Evolutionary conservation across 1,284 basidiomycete genomes (phyloP), one percentile per base, ranked within the genome.

Genomic region (Vanrija pseudolonga): DNA sequence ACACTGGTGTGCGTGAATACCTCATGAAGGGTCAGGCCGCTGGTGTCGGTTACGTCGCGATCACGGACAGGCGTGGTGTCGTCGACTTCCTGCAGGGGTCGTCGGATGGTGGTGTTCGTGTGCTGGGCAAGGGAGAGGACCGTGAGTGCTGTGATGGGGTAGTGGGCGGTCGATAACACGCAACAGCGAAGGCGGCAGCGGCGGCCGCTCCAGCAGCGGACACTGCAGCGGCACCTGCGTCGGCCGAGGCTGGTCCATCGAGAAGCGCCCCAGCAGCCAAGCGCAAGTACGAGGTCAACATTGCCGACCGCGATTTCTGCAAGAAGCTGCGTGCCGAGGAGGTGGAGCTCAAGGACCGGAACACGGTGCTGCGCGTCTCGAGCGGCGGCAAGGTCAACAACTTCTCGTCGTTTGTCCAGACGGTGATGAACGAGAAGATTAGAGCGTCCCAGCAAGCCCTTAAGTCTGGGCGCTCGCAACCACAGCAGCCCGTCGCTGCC

Each of bases 21-120:
- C 85, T 94, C 82, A 86, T 86, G 72, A 85, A 88, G 64, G 85
- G 85, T 4, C 81, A 89, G 57, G 85, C 88, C 64, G 82, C 80
- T 50, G 87, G 87, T 2, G 76, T 90, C 26, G 79, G 71, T 6
- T 89, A 90, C 69, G 89, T 95, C 42, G 86, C 88, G 65, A 85
- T 90, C 40, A 90, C 89, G 2, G 91, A 94, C 75, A 80, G 91
- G 57, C 89, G 88, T 75, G 80, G 80, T 39, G 84, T 94, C 0
- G 83, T 89, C 23, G 90, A 92, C 53, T 95, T 87, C 84, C 70
- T 96, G 48, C 84, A 87, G 60, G 89, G 89, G 5, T 59, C 60
- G 24, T 54, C 51, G 18, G 83, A 81, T 60, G 78, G 80, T 0
- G 67, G 74, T 0, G 81, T 82, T 20, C 77, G 85, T 58, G 81